These are phyloP conservation scores for Pythium vanterpoolii DNA, from an alignment of 352 stramenopile species.

Conservation along the genomic window DNA sequence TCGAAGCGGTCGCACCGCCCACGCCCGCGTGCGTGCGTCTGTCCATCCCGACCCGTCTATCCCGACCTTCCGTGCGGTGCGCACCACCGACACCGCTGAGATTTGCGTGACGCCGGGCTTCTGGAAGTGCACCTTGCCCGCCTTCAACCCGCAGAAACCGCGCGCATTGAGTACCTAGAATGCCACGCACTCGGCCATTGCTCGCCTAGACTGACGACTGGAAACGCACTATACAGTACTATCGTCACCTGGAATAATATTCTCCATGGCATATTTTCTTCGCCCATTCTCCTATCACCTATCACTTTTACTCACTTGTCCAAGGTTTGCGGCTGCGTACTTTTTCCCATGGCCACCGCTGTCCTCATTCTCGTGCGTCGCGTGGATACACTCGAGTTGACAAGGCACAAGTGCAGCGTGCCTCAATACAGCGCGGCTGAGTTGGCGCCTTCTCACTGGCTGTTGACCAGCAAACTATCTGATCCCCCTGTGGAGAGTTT, in stretches of 20 bases:
- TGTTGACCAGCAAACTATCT: neutral
- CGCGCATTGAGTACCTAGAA: conserved; percentile 15
- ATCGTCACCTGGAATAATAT: neutral
- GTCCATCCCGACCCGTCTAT: neutral
- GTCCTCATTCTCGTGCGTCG: neutral
- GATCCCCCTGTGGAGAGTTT: neutral
- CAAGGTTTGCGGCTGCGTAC: no score
- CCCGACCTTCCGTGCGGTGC: neutral
- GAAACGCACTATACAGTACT: no score
- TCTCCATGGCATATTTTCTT: no score
- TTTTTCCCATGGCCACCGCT: conserved; percentile 2
- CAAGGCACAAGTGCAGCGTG: conserved; percentile 14
- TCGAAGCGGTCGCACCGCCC: neutral
- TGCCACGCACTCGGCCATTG: no score
- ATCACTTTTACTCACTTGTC: no score
- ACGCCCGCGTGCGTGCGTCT: neutral
- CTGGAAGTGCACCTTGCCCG: conserved; percentile 14
- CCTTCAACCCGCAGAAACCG: conserved; percentile 23
- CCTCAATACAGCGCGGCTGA: conserved; percentile 15
- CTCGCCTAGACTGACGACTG: neutral
- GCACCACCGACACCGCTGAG: conserved; percentile 4
- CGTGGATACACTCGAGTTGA: conserved; percentile 12
- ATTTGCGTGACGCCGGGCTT: conserved; percentile 16
- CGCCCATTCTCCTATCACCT: no score
- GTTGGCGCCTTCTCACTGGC: conserved; percentile 11